Evolutionary conservation across 23 red algal species (phyloP), one percentile per base, ranked within the genome.

Genomic region (Gracilariopsis chorda): DNA sequence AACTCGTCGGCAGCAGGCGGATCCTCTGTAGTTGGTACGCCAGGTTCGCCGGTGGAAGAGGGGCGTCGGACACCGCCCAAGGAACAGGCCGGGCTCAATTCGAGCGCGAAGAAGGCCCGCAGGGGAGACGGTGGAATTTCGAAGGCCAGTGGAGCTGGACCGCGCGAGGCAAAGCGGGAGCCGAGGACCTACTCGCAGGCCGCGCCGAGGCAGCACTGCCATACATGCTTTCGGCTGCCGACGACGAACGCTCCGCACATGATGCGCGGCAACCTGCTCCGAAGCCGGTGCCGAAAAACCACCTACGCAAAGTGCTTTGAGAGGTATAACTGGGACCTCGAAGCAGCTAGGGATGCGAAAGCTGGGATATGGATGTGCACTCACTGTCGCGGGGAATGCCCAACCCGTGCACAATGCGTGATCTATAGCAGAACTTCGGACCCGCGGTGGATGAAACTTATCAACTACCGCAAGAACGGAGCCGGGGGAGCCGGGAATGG

Each of bases 401-500:
- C 91, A 24, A 27, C 65, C 35, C 53, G 91, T n/a, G 79, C 91
- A 0, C 91, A 94, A 39, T 94, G 91, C 46, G 73, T 77, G 32
- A 94, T 84, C 13, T 94, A 94, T 58, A 78, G 70, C 75, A 53
- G 91, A 20, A 94, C 91, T 3, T 86, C 82, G 11, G 82, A 84
- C 40, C 32, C 81, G 11, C 57, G 91, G 39, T 36, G 91, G 53
- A 23, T 93, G n/a, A 81, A 70, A 36, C 83, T 74, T 5, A 75
- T 87, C 20, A 87, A 87, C 25, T 63, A 87, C 74, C 63, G 83
- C 5, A 87, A 87, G 44, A 60, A 43, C 21, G 74, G n/a, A n/a
- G n/a, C n/a, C n/a, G n/a, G 74, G 64, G 35, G 9, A 32, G 83
- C n/a, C n/a, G n/a, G n/a, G n/a, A n/a, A n/a, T n/a, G n/a, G n/a